Percentiles rank a stretch among this genome's conserved stretches.
Conservation (phyloP, 73 alveolate species). For the Paramecium bursaria region DNA sequence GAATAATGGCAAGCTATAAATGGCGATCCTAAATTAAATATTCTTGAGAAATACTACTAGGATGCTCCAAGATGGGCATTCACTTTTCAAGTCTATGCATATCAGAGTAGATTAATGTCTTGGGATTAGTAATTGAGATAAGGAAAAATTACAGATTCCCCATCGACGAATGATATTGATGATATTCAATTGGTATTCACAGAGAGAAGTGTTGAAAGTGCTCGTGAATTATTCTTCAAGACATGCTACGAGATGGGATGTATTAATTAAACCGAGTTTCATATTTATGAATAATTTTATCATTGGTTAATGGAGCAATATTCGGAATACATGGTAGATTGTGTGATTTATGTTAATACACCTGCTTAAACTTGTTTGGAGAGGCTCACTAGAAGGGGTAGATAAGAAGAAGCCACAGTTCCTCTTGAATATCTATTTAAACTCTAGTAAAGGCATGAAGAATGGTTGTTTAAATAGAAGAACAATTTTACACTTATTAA, state of each 20-base stretch:
- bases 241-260: conserved; percentile 12
- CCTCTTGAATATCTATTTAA: conserved; percentile 14
- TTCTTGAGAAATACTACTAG: conserved; percentile 33
- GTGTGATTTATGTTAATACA: conserved; percentile 45
- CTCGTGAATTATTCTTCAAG: conserved; percentile 37
- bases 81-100: conserved; percentile 54
- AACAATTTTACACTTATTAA: conserved; percentile 5
- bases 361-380: conserved; percentile 50
- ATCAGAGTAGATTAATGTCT: conserved; percentile 41
- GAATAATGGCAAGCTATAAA: conserved; percentile 27
- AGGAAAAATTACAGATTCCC: conserved; percentile 26
- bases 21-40: conserved; percentile 11
- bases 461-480: conserved; percentile 5
- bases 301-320: conserved; percentile 48
- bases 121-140: conserved; percentile 42
- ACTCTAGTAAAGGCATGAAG: conserved; percentile 26
- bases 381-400: conserved; percentile 15
- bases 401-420: conserved; percentile 41
- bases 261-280: conserved; percentile 1
- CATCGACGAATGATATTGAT: conserved; percentile 33
- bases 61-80: conserved; percentile 47
- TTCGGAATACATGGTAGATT: conserved; percentile 24
- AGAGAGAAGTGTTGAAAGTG: conserved; percentile 46
- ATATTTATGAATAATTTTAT: conserved; percentile 52
- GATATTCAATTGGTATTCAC: conserved; percentile 13